Base-by-base conservation (phyloP, 768 basidiomycete species). In the Exsudoporus frostii region DNA sequence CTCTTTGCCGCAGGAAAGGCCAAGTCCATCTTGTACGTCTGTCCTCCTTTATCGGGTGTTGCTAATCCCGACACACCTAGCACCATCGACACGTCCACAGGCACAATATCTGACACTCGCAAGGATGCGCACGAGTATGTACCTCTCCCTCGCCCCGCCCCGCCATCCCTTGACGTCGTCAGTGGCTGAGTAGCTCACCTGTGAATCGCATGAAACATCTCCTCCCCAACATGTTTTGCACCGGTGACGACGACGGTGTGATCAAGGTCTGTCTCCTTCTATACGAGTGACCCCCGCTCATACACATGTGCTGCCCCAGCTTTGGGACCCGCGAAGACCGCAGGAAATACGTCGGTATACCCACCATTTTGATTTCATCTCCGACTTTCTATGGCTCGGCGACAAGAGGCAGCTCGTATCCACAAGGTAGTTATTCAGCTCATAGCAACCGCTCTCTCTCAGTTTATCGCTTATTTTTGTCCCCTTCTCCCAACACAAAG, bases 301-400 rank as follows among this genome's bases (percentile, higher is more conserved):
- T 29, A 24, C 24, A 38, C 41, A 46, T 27, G 29, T 45, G 30
- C 27, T 33, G 32, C 3, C 42, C 39, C 60, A 97, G 94, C 78
- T 98, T 24, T 97, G 94, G 94, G 94, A 97, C 67, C 84, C 89
- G 20, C 77, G 93, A 53, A 79, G 84, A 63, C 72, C 75, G 46
- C 84, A 84, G 9, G 76, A 79, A 41, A 72, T 87, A 17, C 79
- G 86, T 33, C 74, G 78, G 19, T 93, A 92, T 65, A 82, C 74
- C 29, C 95, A 97, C 45, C 95, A 98, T 63, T 93, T 88, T 66
- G 94, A 97, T 71, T 97, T 92, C 65, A 93, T 97, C 51, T 89
- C 92, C 34, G 93, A 94, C 68, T 93, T 97, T 70, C 72, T 90
- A 36, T 97, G 88, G 83, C 68, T 93, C 50, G 81, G 81, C 34